Conservation (phyloP, 306 rosid genomes). For the Citrullus colocynthis region DNA sequence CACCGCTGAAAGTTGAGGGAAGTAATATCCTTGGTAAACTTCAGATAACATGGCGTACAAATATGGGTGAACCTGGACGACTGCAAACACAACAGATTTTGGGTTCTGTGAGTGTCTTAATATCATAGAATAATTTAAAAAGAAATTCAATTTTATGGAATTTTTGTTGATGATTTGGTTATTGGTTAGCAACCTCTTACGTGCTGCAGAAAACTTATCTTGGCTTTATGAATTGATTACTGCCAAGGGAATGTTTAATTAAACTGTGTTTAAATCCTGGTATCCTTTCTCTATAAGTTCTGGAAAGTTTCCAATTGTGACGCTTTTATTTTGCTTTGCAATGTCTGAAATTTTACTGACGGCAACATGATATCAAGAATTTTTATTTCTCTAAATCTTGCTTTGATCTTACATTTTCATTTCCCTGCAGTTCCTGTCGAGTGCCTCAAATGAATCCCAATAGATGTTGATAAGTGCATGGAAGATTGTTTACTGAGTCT, state of each 20-base stretch:
- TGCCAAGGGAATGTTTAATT: not conserved
- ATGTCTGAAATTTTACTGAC: not conserved
- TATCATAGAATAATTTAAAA: slow-evolving; percentile 5
- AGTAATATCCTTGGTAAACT: slow-evolving; percentile 92
- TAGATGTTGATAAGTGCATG: not conserved
- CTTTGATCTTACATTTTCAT: not conserved
- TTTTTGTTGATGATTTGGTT: not conserved
- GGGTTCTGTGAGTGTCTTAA: slow-evolving; percentile 67
- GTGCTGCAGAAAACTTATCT: not conserved
- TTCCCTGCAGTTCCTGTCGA: not conserved
- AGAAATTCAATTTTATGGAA: not conserved
- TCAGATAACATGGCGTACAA: slow-evolving; percentile 97
- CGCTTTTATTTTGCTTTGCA: not conserved
- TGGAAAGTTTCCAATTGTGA: not conserved
- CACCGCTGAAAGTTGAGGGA: slow-evolving; percentile 70
- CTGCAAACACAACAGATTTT: slow-evolving; percentile 92
- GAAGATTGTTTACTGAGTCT: not conserved
- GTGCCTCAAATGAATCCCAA: not conserved
- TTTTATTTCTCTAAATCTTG: not conserved
- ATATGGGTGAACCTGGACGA: slow-evolving; percentile 96
- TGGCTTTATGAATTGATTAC: not conserved
- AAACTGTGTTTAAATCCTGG: not conserved
- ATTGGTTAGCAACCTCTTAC: not conserved
- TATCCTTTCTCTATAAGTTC: not conserved
- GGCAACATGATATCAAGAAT: not conserved